Evolutionary conservation across 2,329 filamentous ascomycete species (phyloP), one percentile per base, ranked within the genome.

Genomic region (Talaromyces sp.): DNA sequence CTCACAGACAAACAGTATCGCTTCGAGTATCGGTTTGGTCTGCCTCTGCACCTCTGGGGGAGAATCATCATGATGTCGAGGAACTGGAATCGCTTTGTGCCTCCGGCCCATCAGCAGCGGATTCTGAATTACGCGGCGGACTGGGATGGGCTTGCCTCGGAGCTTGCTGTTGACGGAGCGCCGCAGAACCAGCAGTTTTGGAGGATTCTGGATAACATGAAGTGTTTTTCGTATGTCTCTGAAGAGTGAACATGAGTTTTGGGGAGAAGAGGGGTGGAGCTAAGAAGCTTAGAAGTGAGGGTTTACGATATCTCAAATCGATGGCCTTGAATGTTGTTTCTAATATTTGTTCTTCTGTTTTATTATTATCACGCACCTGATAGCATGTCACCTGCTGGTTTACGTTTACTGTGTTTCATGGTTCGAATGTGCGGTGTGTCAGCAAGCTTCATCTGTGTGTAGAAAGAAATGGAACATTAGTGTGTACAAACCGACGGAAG

Each of bases 201-300:
- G 71, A 73, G 72, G 48, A 69, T 73, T 38, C 62, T 75, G 31
- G 70, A 71, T 26, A 69, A 67, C 14, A 68, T 73, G 21, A 63
- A 65, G 10, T 74, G 72, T 56, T 70, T 75, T 55, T 67, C 62
- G 12, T 74, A 74, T 59, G 66, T 62, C 35, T 56, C 27, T 29
- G 24, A 29, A 12, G 26, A 52, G 14, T 27, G 12, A 14, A 26
- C n/a, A 26, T 12, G 12, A 50, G 24, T 50, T 50, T 21, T 7
- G 19, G 43, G 43, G 43, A 48, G 43, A 50, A 50, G 35, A 38
- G 35, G 35, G 35, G 35, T 10, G 19, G 43, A 46, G 41, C n/a
- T 10, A 41, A 41, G n/a, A 41, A 41, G 35, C 5, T 26, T 11
- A 43, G 41, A n/a, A 51, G 24, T 24, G 48, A 52, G 24, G 12